Percentiles rank a stretch among this genome's conserved stretches.
Conservation (phyloP, 2,329 filamentous ascomycete genomes). For the Cladophialophora psammophila region DNA sequence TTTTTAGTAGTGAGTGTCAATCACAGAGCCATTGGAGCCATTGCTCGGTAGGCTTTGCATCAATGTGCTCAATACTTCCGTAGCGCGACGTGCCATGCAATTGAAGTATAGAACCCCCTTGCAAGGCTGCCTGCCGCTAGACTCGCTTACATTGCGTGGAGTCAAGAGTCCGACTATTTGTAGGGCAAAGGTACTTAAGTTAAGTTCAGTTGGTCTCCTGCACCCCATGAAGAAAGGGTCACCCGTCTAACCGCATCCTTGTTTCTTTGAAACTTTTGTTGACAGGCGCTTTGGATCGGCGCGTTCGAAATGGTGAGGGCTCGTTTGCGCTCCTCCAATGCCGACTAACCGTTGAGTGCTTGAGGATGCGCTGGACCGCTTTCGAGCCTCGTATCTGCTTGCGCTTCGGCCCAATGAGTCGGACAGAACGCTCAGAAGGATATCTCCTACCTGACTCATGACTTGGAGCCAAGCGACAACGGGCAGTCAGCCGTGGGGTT, state of each 20-base stretch:
- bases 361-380: not conserved
- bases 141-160: conserved; percentile 9
- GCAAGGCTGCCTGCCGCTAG: conserved; percentile 6
- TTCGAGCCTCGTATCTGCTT: not conserved
- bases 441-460: not conserved
- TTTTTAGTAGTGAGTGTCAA: conserved; percentile 5
- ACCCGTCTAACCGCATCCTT: not conserved
- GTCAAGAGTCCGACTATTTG: not conserved
- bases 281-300: not conserved
- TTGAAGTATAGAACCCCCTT: conserved; percentile 9
- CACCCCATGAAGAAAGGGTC: conserved; percentile 1
- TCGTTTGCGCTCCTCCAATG: not conserved
- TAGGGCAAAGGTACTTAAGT: not conserved
- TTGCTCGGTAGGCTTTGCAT: not conserved
- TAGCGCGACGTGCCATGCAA: conserved; percentile 4
- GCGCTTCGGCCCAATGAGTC: not conserved
- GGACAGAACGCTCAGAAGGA: not conserved
- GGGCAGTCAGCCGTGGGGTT: not conserved
- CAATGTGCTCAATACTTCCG: conserved; percentile 1
- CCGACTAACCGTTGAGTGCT: not conserved
- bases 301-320: not conserved
- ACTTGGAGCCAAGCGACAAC: not conserved
- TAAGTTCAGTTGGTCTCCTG: not conserved
- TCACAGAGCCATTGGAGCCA: not conserved
- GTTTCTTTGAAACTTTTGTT: not conserved